Percentiles rank a stretch among this genome's conserved stretches.
phyloP scores from a whole-genome alignment of 495 filamentous ascomycete genomes.

The Aspergillus steynii region DNA sequence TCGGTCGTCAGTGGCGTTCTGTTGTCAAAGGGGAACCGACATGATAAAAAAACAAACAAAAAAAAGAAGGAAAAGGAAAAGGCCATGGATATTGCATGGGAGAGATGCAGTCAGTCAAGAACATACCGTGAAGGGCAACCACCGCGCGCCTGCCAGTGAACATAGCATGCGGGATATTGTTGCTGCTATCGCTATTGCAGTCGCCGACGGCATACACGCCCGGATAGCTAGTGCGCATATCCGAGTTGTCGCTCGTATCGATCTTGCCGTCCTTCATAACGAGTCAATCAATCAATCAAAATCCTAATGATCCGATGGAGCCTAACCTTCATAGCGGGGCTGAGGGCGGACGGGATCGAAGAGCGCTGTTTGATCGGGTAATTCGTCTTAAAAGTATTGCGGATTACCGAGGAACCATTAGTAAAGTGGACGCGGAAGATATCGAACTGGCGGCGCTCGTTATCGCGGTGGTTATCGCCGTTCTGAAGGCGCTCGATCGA shows the following conservation, averaged over 20 bases:
- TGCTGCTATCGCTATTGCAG: slow-evolving; percentile 55
- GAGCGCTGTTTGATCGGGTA: slow-evolving; percentile 49
- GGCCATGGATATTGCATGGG: not conserved
- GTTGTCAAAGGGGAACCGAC: too few relatives aligned
- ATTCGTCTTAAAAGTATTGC: slow-evolving; percentile 51
- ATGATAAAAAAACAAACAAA: too few relatives aligned
- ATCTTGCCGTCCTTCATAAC: slow-evolving; percentile 40
- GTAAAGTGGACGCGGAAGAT: slow-evolving; percentile 54
- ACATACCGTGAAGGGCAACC: slow-evolving; percentile 56
- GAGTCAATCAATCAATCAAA: too few relatives aligned
- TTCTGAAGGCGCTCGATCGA: slow-evolving; percentile 47
- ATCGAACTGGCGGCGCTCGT: slow-evolving; percentile 43
- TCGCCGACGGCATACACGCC: slow-evolving; percentile 59
- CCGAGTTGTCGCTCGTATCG: slow-evolving; percentile 33
- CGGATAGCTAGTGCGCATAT: slow-evolving; percentile 46
- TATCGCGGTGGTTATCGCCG: slow-evolving; percentile 37
- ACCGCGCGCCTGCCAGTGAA: slow-evolving; percentile 57
- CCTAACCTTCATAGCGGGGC: slow-evolving; percentile 31
- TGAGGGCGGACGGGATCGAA: slow-evolving; percentile 32
- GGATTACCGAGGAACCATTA: slow-evolving; percentile 43
- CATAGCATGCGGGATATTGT: slow-evolving; percentile 62
- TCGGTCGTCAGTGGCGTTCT: slow-evolving; percentile 9
- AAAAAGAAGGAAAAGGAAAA: too few relatives aligned
- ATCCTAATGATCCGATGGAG: too few relatives aligned
- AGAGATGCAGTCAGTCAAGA: not conserved